These are phyloP conservation scores for Leucocoprinus birnbaumii DNA, from an alignment of 768 basidiomycete genomes.

Conservation along the genomic window DNA sequence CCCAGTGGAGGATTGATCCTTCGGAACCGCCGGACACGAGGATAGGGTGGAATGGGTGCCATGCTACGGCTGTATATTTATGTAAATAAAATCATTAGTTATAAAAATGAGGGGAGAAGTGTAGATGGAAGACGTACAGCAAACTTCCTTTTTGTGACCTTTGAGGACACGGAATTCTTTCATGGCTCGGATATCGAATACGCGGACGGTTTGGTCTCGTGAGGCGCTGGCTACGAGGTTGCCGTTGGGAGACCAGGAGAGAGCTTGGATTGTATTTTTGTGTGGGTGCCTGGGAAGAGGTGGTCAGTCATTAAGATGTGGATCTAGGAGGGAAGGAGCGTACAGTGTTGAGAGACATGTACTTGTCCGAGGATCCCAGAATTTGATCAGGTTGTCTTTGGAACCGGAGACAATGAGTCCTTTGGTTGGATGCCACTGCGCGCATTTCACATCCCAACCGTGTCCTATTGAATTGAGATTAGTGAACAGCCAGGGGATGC, in stretches of 20 bases:
- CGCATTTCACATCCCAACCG: constrained; percentile 98
- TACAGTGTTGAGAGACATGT: constrained; percentile 90
- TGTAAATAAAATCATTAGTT: background rate
- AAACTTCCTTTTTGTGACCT: constrained; percentile 98
- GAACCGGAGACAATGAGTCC: constrained; percentile 93
- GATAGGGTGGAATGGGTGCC: constrained; percentile 94
- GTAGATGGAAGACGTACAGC: constrained; percentile 59
- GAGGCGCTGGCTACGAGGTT: constrained; percentile 93
- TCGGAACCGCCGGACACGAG: constrained; percentile 94
- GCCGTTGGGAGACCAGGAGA: constrained; percentile 93
- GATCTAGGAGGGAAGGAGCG: constrained; percentile 20
- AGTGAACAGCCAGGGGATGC: background rate
- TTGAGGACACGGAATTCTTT: constrained; percentile 90
- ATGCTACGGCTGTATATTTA: constrained; percentile 67
- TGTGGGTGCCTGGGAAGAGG: constrained; percentile 78
- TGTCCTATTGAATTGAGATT: constrained; percentile 58
- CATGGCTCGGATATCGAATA: constrained; percentile 98
- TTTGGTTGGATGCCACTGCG: constrained; percentile 98
- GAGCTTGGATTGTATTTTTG: constrained; percentile 94
- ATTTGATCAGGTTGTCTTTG: constrained; percentile 98
- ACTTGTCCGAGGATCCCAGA: constrained; percentile 97
- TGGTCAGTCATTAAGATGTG: background rate
- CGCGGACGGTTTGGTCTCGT: constrained; percentile 90
- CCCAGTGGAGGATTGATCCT: constrained; percentile 94
- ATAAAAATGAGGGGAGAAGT: background rate